These are phyloP conservation scores for Prunus fruticosa DNA, from an alignment of 306 rosid genomes.

Conservation along the genomic window DNA sequence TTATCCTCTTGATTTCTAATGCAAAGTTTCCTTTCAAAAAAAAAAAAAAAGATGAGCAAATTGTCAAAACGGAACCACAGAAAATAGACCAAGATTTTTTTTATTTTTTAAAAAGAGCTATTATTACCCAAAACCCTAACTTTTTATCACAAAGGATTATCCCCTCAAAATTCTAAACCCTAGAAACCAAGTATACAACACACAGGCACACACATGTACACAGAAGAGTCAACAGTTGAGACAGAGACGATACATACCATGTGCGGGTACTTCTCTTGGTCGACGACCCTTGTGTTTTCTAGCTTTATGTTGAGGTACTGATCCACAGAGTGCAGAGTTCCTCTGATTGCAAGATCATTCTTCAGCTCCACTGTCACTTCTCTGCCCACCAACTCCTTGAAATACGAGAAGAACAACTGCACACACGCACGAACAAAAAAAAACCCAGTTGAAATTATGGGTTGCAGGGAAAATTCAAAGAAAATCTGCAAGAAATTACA, in stretches of 20 bases:
- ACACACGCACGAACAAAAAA: constrained; percentile 5
- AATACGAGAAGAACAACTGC: constrained; percentile 96
- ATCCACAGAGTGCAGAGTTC: constrained; percentile 94
- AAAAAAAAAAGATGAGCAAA: neutral
- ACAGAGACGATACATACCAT: constrained; percentile 46
- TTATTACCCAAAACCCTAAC: neutral
- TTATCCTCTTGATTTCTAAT: too few species aligned
- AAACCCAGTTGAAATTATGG: neutral
- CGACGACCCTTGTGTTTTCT: constrained; percentile 95
- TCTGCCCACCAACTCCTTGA: constrained; percentile 95
- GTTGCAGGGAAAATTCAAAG: neutral
- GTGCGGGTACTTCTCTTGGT: constrained; percentile 95
- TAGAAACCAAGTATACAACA: neutral
- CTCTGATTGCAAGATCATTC: constrained; percentile 93
- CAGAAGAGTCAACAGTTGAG: neutral
- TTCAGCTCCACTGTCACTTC: constrained; percentile 97
- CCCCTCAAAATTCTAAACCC: constrained; percentile 2
- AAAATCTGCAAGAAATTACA: neutral
- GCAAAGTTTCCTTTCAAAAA: too few species aligned
- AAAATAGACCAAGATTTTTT: neutral
- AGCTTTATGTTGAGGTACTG: constrained; percentile 97
- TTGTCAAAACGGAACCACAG: neutral
- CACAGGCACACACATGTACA: neutral
- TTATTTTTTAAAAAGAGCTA: neutral
- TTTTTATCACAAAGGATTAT: neutral